Percentiles rank a stretch among this genome's conserved stretches.
Evolutionary conservation across 2,329 filamentous ascomycete genomes (phyloP).

Genomic region (Knoxdaviesia proteae): DNA sequence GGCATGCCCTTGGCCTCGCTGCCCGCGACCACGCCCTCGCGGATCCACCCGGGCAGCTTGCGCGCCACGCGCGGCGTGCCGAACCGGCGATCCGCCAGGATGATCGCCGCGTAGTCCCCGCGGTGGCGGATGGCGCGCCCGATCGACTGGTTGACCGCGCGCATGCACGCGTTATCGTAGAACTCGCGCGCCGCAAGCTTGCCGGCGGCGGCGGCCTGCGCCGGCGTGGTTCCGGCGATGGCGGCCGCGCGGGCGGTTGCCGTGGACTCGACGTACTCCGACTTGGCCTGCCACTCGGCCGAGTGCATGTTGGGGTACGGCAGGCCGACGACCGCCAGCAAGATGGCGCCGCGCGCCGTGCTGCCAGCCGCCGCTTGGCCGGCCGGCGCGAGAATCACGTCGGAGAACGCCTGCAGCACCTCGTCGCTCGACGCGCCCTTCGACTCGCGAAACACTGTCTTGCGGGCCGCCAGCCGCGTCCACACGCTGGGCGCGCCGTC

Average conservation of each 20-base stretch:
- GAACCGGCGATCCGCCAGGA: conserved; percentile 69
- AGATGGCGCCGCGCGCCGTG: conserved; percentile 40
- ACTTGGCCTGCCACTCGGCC: conserved; percentile 81
- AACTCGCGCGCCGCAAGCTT: conserved; percentile 52
- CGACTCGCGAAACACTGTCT: conserved; percentile 39
- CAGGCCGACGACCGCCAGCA: conserved; percentile 78
- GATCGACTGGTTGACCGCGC: conserved; percentile 91
- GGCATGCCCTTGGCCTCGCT: conserved; percentile 30
- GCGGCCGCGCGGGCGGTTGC: conserved; percentile 2
- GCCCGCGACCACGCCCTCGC: conserved; percentile 36
- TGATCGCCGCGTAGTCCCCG: conserved; percentile 74
- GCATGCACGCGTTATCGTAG: conserved; percentile 91
- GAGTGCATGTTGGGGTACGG: conserved; percentile 83
- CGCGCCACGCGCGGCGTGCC: conserved; percentile 46
- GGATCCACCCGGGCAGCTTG: conserved; percentile 84
- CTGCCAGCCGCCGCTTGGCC: conserved; percentile 14
- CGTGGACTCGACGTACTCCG: conserved; percentile 56
- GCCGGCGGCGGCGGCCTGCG: conserved; percentile 11
- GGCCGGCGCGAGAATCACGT: conserved; percentile 30
- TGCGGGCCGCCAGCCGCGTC: conserved; percentile 34
- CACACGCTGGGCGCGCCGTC: conserved; percentile 24
- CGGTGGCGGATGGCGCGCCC: conserved; percentile 77
- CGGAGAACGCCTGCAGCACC: conserved; percentile 51
- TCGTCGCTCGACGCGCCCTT: conserved; percentile 41
- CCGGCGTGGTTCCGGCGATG: conserved; percentile 1